Conservation (phyloP, 176 grass and related monocot genomes). For the Cenchrus fungigraminus region DNA sequence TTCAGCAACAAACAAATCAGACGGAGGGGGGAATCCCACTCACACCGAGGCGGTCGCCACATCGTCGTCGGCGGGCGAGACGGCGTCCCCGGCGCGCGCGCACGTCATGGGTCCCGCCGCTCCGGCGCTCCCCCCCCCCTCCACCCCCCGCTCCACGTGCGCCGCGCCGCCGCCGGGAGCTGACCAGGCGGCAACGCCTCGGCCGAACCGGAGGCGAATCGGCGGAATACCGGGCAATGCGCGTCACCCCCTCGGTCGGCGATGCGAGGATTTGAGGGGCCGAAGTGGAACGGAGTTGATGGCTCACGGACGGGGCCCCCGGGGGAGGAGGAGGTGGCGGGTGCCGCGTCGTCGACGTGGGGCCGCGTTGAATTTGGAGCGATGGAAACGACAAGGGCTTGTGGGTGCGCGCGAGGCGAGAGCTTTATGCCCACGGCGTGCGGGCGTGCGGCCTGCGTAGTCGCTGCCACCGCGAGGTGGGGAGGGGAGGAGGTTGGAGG, state of each 20-base stretch:
- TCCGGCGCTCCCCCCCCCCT: background rate
- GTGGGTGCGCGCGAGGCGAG: constrained; percentile 12
- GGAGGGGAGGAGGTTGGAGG: background rate
- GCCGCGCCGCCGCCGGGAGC: background rate
- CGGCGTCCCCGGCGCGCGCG: constrained; percentile 52
- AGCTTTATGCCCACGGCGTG: constrained; percentile 29
- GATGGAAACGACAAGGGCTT: constrained; percentile 11
- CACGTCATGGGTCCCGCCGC: constrained; percentile 31
- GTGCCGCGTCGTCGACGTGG: constrained; percentile 32
- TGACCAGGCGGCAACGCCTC: background rate
- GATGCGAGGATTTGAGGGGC: background rate
- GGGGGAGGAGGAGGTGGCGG: constrained; percentile 3
- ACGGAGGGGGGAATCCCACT: background rate
- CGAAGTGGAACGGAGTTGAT: background rate
- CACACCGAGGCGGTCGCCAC: constrained; percentile 33
- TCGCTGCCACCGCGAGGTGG: background rate
- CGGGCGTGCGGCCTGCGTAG: constrained; percentile 12
- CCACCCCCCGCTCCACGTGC: background rate
- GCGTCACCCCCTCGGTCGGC: background rate
- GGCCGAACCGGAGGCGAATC: background rate
- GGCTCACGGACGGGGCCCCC: background rate
- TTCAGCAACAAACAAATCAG: constrained; percentile 11
- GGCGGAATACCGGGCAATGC: background rate
- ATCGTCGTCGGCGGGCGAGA: constrained; percentile 36
- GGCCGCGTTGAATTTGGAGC: constrained; percentile 31